Evolutionary conservation across 305 asterid genomes (phyloP).

Genomic region (Fraxinus albicans): DNA sequence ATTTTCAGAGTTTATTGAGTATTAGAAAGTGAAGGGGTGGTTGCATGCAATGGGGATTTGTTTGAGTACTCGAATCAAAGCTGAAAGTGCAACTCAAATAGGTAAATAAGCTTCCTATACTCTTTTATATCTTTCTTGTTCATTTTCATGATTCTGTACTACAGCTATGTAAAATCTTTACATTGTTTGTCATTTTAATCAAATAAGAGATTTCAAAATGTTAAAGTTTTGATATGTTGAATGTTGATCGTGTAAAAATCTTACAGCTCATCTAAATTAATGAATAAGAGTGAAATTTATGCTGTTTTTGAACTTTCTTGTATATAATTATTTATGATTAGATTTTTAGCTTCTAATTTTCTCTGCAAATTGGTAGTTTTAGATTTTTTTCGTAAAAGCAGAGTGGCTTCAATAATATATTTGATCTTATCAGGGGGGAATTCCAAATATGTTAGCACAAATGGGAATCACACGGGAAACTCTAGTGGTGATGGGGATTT

Average conservation of each 20-base stretch:
- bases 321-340: background rate
- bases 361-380: conserved; percentile 5
- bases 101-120: conserved; percentile 31
- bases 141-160: background rate
- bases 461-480: conserved; percentile 36
- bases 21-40: conserved; percentile 9
- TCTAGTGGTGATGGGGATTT: conserved; percentile 48
- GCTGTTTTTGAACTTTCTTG: background rate
- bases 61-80: conserved; percentile 67
- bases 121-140: background rate
- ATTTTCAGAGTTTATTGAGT: conserved; percentile 34
- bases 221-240: background rate
- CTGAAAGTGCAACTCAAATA: conserved; percentile 52
- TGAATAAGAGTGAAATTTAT: background rate
- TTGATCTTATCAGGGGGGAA: conserved; percentile 40
- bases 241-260: background rate
- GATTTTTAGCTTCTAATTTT: background rate
- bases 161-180: background rate
- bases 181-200: background rate
- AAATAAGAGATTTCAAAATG: background rate
- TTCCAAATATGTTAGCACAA: conserved; percentile 53
- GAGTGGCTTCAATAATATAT: conserved; percentile 1
- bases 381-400: background rate
- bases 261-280: background rate
- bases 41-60: conserved; percentile 65